phyloP scores from a whole-genome alignment of 805 yeast genomes.

The Diddensiella transvaalensis region DNA sequence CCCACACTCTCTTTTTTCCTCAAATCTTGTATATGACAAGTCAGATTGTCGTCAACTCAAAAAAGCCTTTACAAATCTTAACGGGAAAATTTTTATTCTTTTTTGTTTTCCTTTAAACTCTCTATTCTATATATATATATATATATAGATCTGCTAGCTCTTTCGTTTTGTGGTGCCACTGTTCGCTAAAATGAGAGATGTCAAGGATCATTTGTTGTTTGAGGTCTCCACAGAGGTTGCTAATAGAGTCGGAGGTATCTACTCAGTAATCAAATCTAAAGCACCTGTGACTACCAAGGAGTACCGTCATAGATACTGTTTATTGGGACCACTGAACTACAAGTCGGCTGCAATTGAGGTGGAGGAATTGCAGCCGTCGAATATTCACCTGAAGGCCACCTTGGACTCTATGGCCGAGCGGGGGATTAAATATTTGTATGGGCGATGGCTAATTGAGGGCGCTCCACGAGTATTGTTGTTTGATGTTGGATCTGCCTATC shows the following conservation, averaged over 20 bases:
- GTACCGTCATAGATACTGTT: conserved; percentile 78
- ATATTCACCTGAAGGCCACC: conserved; percentile 51
- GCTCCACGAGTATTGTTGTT: conserved; percentile 91
- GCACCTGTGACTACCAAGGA: conserved; percentile 96
- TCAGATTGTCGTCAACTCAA: too few relatives aligned
- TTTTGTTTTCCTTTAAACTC: too few relatives aligned
- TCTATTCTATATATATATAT: too few relatives aligned
- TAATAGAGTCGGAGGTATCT: conserved; percentile 95
- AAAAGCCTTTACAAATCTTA: too few relatives aligned
- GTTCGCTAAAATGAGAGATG: conserved; percentile 55
- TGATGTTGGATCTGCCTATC: conserved; percentile 72
- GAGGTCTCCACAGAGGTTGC: conserved; percentile 98
- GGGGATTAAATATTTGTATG: conserved; percentile 81
- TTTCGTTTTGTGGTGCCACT: conserved; percentile 7
- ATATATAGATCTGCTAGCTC: not conserved
- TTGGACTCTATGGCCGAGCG: conserved; percentile 75
- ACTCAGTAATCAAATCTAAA: conserved; percentile 92
- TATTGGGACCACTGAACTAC: conserved; percentile 81
- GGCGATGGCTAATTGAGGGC: conserved; percentile 96
- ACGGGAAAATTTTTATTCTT: too few relatives aligned
- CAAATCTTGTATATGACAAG: too few relatives aligned
- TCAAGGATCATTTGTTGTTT: conserved; percentile 79
- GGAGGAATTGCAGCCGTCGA: conserved; percentile 56
- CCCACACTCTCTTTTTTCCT: too few relatives aligned
- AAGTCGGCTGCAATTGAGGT: conserved; percentile 72